phyloP scores from a whole-genome alignment of 306 rosid genomes.

The Hippophae gyantsensis region DNA sequence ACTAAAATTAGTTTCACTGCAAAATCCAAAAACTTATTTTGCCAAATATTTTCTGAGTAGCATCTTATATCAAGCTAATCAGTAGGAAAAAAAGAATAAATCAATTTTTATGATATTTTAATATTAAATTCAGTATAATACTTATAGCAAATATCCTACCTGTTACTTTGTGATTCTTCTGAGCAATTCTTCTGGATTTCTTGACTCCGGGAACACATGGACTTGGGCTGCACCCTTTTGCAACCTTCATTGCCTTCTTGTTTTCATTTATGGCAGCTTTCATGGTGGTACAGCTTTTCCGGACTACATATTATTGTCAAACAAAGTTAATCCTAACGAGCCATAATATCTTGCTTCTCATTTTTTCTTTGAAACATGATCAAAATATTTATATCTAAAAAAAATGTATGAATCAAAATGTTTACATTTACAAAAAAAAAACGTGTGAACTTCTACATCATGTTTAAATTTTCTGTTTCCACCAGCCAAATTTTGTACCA shows the following conservation, averaged over 20 bases:
- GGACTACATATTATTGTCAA: conserved; percentile 12
- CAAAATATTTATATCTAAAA: no score
- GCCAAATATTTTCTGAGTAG: conserved; percentile 4
- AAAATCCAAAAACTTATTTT: conserved; percentile 4
- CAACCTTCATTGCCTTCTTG: conserved; percentile 29
- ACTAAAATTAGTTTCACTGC: conserved; percentile 1
- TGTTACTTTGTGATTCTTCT: conserved; percentile 17
- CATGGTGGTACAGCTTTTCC: conserved; percentile 39
- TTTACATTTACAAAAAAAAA: no score
- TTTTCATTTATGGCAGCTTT: conserved; percentile 18
- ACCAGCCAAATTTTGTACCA: no score
- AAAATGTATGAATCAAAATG: no score
- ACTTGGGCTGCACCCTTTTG: conserved; percentile 23
- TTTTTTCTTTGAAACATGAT: neutral
- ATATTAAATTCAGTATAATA: conserved; percentile 4
- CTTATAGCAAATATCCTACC: conserved; percentile 27
- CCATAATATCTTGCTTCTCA: neutral
- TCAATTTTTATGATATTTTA: neutral
- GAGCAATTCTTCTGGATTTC: conserved; percentile 26
- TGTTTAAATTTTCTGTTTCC: no score
- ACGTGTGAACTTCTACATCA: no score
- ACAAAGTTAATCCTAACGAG: neutral
- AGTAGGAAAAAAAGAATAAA: neutral
- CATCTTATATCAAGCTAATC: conserved; percentile 1
- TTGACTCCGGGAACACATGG: conserved; percentile 22